Base-by-base conservation (phyloP, 768 basidiomycete species). In the Cyclocybe aegerita region DNA sequence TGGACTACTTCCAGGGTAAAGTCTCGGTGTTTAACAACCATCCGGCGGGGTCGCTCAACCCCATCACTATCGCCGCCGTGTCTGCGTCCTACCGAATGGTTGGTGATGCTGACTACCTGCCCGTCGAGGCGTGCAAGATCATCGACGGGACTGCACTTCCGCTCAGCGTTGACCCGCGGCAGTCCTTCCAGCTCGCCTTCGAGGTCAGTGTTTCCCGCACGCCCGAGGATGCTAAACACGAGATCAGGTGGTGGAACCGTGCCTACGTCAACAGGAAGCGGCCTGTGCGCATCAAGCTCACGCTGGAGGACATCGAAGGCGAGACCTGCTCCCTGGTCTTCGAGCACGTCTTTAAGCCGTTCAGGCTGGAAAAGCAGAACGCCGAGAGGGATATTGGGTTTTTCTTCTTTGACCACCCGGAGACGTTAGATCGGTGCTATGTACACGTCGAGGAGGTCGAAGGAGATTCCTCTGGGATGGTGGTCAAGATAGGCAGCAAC, bases 11-110 rank as follows among this genome's bases (percentile, higher is more conserved):
- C 43, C 52, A 58, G 2, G 73, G 71, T 2, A 59, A 61, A 5
- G 57, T 72, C 11, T 68, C 70, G 0, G 63, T 70, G 9, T 71
- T 73, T 59, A 74, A 74, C 52, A 72, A 73, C 46, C 61, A 70
- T 46, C 52, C 68, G 10, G 52, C 64, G 9, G 63, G 63, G 4
- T 69, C 69, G 7, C 48, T 55, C 33, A 62, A 68, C 30, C 62
- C 69, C 8, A 58, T 73, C 30, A 70, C 72, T 1, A 67, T 74
- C 46, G 61, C 64, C 12, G 65, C 66, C 7, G 56, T 70, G 7
- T 60, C 59, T 5, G 71, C 71, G 3, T 52, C 56, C 37, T 74
- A 66, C 49, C 67, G 73, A 14, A 57, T 72, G 38, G 62, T 74
- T 11, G 73, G 73, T 10, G 67, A 71, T 31, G 49, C 62, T 15